Evolutionary conservation across 2,329 filamentous ascomycete species (phyloP), one percentile per base, ranked within the genome.

Genomic region (Pestalotiopsis sp.): DNA sequence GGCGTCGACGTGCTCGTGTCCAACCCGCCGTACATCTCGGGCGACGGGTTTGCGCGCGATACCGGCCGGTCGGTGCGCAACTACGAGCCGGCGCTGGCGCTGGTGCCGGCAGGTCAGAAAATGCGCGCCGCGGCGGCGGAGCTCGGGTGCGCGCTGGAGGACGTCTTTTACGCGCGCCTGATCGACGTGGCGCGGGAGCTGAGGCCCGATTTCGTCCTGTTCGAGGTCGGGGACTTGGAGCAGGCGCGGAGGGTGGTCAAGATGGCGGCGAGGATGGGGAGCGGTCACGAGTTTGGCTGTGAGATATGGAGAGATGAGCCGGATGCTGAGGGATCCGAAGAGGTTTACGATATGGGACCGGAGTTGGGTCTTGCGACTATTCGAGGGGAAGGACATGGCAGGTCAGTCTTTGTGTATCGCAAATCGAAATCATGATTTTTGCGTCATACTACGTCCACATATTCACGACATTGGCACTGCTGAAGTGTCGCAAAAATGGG

Each of bases 1-100:
- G 59, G 38, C 11, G 66, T 86, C 78, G 90, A 97, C 70, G 81
- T 98, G 3, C 80, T 99, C 1, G 87, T 96, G 45, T 92, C 92
- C 1, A 99, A 99, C 75, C 96, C 96, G 17, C 96, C 96, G 0
- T 98, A 98, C 78, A 91, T 98, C 64, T 97, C 94, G 2, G 81
- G 84, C 0, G 72, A 77, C 52, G 88, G 87, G 7, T 94, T 93
- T 74, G 80, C 84, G 52, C 85, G 80, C 52, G 87, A 88, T 20
- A 94, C 92, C 1, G 84, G 86, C 1, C 87, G 90, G 31, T 95
- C 93, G 13, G 95, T 98, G 38, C 88, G 94, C 17, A 89, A 89
- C 60, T 94, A 90, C 77, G 96, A 99, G 80, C 96, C 96, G 3
- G 88, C 83, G 71, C 80, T 93, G 13, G 96, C 96, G 0, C 84